phyloP scores from a whole-genome alignment of 148 eudicot genomes.

The Fagopyrum tataricum region DNA sequence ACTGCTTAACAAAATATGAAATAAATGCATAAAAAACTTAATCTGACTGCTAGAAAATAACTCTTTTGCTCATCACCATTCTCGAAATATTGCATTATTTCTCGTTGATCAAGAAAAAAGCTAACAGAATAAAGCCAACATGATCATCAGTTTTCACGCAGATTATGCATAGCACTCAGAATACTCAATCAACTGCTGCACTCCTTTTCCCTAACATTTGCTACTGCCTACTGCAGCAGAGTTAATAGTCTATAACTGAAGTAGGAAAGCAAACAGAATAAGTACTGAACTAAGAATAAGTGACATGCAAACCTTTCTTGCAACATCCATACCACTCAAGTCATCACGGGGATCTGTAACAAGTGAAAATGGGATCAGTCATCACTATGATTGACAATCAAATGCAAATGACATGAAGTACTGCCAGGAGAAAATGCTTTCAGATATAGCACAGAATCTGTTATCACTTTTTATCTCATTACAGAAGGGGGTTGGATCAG shows the following conservation, averaged over 20 bases:
- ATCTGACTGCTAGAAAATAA: not conserved
- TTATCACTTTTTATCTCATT: not conserved
- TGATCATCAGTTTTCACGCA: not conserved
- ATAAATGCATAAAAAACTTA: not conserved
- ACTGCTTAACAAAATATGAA: not conserved
- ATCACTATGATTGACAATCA: constrained; percentile 1
- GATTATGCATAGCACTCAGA: not conserved
- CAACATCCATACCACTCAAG: constrained; percentile 96
- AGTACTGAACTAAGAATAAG: not conserved
- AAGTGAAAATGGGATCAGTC: constrained; percentile 17
- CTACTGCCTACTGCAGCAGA: not conserved
- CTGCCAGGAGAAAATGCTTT: not conserved
- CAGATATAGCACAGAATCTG: not conserved
- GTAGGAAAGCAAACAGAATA: not conserved
- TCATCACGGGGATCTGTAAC: constrained; percentile 95
- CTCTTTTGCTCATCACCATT: not conserved
- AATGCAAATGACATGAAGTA: not conserved
- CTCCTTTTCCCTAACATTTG: not conserved
- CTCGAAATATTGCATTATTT: not conserved
- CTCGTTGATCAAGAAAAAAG: not conserved
- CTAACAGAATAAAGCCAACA: not conserved
- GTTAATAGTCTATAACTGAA: not conserved
- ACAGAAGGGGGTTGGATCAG: constrained; percentile 1
- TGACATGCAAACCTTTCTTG: constrained; percentile 73
- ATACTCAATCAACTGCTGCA: constrained; percentile 1